A percentile compares a stretch with the other conserved stretches of the same genome.
phyloP scores from a whole-genome alignment of 352 stramenopile species.

The Phytophthora pseudosyringae region DNA sequence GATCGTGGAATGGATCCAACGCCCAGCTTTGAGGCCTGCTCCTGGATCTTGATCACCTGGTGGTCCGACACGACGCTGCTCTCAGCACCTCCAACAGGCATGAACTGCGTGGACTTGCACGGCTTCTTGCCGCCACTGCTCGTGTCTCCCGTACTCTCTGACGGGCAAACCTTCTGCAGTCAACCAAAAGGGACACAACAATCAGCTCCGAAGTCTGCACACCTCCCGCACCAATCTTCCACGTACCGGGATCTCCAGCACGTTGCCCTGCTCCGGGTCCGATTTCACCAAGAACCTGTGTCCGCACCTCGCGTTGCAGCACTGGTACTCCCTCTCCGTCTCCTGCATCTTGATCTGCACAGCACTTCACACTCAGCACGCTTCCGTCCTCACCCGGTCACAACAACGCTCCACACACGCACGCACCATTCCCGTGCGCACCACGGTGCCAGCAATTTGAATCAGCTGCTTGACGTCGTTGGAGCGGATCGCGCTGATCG shows the following conservation, averaged over 20 bases:
- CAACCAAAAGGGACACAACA: background rate
- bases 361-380: background rate
- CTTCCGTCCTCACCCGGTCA: too few relatives aligned
- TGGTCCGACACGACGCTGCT: conserved; percentile 70
- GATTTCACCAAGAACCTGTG: conserved; percentile 87
- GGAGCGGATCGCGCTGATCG: conserved; percentile 89
- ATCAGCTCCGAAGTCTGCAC: background rate
- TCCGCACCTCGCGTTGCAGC: conserved; percentile 73
- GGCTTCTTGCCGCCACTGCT: conserved; percentile 52
- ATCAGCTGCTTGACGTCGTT: conserved; percentile 91
- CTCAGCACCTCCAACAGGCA: conserved; percentile 49
- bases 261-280: conserved; percentile 92
- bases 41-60: conserved; percentile 97
- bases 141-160: conserved; percentile 36
- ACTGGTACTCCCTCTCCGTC: conserved; percentile 87
- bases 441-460: conserved; percentile 88
- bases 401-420: background rate
- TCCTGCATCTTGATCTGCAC: conserved; percentile 94
- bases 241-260: conserved; percentile 79
- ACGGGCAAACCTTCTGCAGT: conserved; percentile 60
- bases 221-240: too few relatives aligned
- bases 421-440: conserved; percentile 87
- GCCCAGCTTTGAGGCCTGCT: conserved; percentile 91
- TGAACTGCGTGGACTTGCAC: conserved; percentile 86
- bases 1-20: conserved; percentile 94